Evolutionary conservation across 768 basidiomycete species (phyloP).

Genomic region (Hericium alpestre): DNA sequence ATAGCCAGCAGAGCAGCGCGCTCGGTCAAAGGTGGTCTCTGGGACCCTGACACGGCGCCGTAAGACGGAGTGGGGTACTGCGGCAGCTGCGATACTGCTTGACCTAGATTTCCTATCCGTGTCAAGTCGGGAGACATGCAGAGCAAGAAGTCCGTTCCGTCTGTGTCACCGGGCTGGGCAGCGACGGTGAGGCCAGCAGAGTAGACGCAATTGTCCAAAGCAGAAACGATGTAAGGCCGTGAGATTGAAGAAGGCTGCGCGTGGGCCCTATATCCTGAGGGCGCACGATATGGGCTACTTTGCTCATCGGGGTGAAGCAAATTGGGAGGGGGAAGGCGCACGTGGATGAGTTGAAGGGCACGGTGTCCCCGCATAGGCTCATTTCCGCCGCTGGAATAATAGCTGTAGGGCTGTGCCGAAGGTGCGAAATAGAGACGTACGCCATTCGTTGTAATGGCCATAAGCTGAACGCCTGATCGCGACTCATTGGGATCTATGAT

Average conservation of each 20-base stretch:
- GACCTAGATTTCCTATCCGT: slow-evolving; percentile 58
- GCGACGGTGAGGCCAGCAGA: slow-evolving; percentile 56
- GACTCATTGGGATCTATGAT: slow-evolving; percentile 58
- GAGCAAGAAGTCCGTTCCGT: slow-evolving; percentile 64
- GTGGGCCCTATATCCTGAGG: slow-evolving; percentile 39
- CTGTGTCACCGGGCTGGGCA: slow-evolving; percentile 65
- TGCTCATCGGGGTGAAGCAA: slow-evolving; percentile 71
- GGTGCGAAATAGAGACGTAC: slow-evolving; percentile 78
- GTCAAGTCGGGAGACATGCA: slow-evolving; percentile 71
- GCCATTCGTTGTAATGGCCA: slow-evolving; percentile 75
- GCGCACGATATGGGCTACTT: slow-evolving; percentile 37
- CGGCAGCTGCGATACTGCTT: slow-evolving; percentile 35
- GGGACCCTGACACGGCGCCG: slow-evolving; percentile 20
- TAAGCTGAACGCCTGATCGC: slow-evolving; percentile 58
- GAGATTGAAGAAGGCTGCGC: slow-evolving; percentile 33
- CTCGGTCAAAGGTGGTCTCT: slow-evolving; percentile 63
- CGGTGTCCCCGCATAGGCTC: slow-evolving; percentile 22
- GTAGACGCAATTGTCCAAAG: slow-evolving; percentile 55
- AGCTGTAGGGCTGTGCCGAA: slow-evolving; percentile 34
- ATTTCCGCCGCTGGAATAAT: slow-evolving; percentile 32
- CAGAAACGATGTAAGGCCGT: slow-evolving; percentile 49
- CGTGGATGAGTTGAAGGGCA: slow-evolving; percentile 60
- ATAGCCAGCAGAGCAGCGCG: slow-evolving; percentile 69
- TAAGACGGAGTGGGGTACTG: slow-evolving; percentile 34
- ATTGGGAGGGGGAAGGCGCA: slow-evolving; percentile 69